Conservation (phyloP, 2,329 filamentous ascomycete species). For the Aureobasidium sp. region DNA sequence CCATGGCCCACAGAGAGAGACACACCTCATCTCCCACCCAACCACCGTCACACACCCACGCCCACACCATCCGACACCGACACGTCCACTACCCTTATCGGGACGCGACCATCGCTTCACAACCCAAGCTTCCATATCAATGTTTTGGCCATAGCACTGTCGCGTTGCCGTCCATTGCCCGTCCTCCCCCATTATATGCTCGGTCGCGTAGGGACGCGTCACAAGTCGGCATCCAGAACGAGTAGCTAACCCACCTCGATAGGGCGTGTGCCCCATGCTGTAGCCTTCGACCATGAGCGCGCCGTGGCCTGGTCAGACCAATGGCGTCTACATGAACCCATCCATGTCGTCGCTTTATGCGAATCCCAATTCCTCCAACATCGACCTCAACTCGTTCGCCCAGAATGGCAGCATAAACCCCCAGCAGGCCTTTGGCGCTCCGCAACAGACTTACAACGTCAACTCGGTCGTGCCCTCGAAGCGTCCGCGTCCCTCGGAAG, state of each 20-base stretch:
- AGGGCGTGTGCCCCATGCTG: conserved; percentile 14
- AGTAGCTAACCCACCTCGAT: not conserved
- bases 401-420: conserved; percentile 78
- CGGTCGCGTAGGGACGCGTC: conserved; percentile 9
- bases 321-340: conserved; percentile 19
- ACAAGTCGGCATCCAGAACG: not conserved
- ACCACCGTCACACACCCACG: conserved; percentile 6
- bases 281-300: conserved; percentile 18
- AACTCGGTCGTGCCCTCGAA: conserved; percentile 86
- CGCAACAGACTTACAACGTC: conserved; percentile 69
- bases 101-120: not conserved
- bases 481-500: conserved; percentile 70
- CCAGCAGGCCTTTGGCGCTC: conserved; percentile 61
- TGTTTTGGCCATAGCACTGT: conserved; percentile 1
- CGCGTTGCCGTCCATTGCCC: not conserved
- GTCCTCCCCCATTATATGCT: not conserved
- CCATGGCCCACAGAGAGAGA: conserved; percentile 1
- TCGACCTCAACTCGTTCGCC: conserved; percentile 35
- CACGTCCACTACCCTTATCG: not conserved
- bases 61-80: not conserved
- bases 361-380: conserved; percentile 20
- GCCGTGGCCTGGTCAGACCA: conserved; percentile 16
- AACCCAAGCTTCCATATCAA: not conserved
- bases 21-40: conserved; percentile 5
- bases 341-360: conserved; percentile 18